These are phyloP conservation scores for Tulasnella sp. DNA, from an alignment of 768 basidiomycete species.

Conservation along the genomic window DNA sequence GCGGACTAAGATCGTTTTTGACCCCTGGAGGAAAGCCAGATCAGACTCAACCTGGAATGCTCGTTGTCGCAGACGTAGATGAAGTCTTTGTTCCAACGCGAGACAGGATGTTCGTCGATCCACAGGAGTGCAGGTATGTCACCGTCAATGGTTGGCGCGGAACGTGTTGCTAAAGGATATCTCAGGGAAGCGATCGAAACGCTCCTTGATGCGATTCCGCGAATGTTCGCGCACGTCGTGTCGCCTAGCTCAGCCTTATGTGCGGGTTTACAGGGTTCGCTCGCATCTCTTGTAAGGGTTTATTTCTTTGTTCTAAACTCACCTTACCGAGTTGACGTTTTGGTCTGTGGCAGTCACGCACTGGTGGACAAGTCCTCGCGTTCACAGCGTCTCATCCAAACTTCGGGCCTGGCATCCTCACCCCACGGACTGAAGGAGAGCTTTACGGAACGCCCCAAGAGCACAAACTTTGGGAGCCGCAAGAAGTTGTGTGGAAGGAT, in stretches of 20 bases:
- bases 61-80: constrained; percentile 87
- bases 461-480: constrained; percentile 72
- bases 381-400: constrained; percentile 74
- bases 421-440: constrained; percentile 60
- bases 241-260: constrained; percentile 70
- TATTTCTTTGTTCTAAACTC: constrained; percentile 36
- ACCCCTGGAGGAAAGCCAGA: constrained; percentile 45
- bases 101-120: constrained; percentile 75
- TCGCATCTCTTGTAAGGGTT: constrained; percentile 68
- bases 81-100: constrained; percentile 85
- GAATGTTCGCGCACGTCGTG: constrained; percentile 57
- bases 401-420: constrained; percentile 71
- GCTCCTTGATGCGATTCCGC: constrained; percentile 67
- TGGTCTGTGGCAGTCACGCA: constrained; percentile 2
- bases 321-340: background rate
- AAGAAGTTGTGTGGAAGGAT: constrained; percentile 76
- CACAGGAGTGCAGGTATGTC: constrained; percentile 67
- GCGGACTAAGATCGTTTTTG: constrained; percentile 35
- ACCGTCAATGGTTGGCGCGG: background rate
- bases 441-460: constrained; percentile 88
- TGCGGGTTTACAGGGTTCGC: constrained; percentile 69
- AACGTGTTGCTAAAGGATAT: background rate
- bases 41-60: constrained; percentile 59
- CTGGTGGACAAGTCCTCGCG: constrained; percentile 74
- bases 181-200: constrained; percentile 63